Conservation (phyloP, 495 filamentous ascomycete genomes). For the Penicillium crystallinum region DNA sequence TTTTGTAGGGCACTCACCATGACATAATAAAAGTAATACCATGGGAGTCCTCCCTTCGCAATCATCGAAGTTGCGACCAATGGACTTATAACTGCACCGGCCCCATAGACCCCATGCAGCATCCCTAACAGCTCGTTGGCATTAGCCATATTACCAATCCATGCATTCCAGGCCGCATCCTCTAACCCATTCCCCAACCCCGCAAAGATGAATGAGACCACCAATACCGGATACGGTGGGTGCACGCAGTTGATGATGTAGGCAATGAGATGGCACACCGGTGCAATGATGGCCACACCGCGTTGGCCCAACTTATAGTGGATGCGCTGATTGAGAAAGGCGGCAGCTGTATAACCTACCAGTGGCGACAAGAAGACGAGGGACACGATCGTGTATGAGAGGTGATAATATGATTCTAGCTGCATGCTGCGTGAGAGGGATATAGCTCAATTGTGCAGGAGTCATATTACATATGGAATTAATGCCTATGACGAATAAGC, state of each 20-base stretch:
- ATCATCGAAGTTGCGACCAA: constrained; percentile 55
- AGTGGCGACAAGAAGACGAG: constrained; percentile 60
- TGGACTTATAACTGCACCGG: constrained; percentile 52
- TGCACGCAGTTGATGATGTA: constrained; percentile 55
- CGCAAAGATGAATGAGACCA: constrained; percentile 53
- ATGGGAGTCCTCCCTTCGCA: constrained; percentile 41
- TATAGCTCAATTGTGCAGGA: not conserved
- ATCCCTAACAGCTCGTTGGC: constrained; percentile 55
- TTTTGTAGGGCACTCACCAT: constrained; percentile 39
- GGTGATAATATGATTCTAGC: constrained; percentile 55
- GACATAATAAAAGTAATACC: constrained; percentile 59
- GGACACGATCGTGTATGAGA: constrained; percentile 56
- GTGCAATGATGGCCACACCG: constrained; percentile 65
- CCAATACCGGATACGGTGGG: constrained; percentile 56
- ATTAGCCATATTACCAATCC: constrained; percentile 60
- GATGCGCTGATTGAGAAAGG: constrained; percentile 53
- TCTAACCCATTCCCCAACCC: constrained; percentile 60
- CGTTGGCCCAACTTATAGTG: constrained; percentile 62
- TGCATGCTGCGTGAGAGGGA: constrained; percentile 17
- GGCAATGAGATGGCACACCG: constrained; percentile 58
- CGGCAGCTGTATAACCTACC: constrained; percentile 52
- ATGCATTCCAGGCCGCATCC: constrained; percentile 62
- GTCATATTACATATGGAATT: constrained; percentile 47
- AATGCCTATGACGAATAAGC: constrained; percentile 44
- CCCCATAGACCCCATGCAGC: constrained; percentile 54